Conservation (phyloP, 2,329 filamentous ascomycete genomes). For the Colletotrichum incanum region DNA sequence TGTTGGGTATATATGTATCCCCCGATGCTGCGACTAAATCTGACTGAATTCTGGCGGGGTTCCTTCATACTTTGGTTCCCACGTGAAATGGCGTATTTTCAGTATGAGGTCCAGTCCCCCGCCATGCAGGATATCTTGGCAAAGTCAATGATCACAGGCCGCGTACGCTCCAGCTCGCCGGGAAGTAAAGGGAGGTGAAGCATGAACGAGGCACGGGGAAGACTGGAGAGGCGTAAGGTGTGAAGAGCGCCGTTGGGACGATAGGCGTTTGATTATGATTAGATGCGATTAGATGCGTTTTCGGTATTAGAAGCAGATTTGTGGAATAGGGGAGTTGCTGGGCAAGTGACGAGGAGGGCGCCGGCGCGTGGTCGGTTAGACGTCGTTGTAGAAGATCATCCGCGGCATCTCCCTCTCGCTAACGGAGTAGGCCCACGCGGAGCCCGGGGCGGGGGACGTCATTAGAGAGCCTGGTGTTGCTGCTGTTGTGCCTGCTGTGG, state of each 20-base stretch:
- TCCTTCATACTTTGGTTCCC: background rate
- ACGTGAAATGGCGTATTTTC: background rate
- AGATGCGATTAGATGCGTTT: too few relatives aligned
- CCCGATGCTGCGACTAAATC: background rate
- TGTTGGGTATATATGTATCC: background rate
- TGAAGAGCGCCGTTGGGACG: too few relatives aligned
- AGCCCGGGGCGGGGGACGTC: conserved; percentile 55
- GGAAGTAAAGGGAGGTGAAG: too few relatives aligned
- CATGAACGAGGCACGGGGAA: too few relatives aligned
- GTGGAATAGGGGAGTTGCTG: too few relatives aligned
- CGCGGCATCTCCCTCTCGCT: conserved; percentile 52
- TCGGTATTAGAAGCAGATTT: too few relatives aligned
- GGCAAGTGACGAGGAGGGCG: background rate
- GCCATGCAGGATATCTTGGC: background rate
- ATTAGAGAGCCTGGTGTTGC: conserved; percentile 48
- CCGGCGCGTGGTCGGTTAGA: background rate
- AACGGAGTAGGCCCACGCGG: conserved; percentile 58
- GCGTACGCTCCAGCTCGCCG: background rate
- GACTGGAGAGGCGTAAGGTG: too few relatives aligned
- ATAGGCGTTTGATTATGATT: too few relatives aligned
- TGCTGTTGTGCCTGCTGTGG: conserved; percentile 48
- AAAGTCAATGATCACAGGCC: background rate
- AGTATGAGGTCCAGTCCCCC: background rate
- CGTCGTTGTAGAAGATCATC: conserved; percentile 53
- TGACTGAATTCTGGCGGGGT: background rate